A percentile compares a stretch with the other conserved stretches of the same genome.
Conservation (phyloP, 1,139 yeast species). For the Schwanniomyces etchellsii region DNA sequence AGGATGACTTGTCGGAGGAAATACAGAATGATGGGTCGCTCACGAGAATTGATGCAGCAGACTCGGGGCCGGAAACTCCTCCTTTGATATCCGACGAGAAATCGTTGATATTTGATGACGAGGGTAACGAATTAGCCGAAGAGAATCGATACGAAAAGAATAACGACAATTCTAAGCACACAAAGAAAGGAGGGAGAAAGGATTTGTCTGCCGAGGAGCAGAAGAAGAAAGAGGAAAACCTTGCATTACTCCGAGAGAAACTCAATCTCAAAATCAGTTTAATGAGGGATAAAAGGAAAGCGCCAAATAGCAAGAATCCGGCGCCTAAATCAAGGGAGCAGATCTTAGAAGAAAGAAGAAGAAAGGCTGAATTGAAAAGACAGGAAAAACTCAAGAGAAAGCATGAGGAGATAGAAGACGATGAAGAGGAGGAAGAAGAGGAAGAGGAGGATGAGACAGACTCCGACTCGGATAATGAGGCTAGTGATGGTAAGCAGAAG, state of each 20-base stretch:
- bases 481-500: slow-evolving; percentile 25
- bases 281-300: slow-evolving; percentile 78
- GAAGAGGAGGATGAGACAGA: slow-evolving; percentile 33
- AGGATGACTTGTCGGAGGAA: slow-evolving; percentile 9
- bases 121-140: slow-evolving; percentile 55
- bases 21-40: slow-evolving; percentile 6
- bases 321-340: slow-evolving; percentile 81
- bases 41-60: slow-evolving; percentile 3
- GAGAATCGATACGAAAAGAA: slow-evolving; percentile 6
- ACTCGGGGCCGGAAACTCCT: slow-evolving; percentile 4
- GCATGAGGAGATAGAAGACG: slow-evolving; percentile 29
- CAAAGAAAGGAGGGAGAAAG: slow-evolving; percentile 20
- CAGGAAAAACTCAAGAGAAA: slow-evolving; percentile 31
- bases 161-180: slow-evolving; percentile 12
- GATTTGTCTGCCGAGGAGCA: slow-evolving; percentile 41
- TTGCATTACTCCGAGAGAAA: slow-evolving; percentile 63
- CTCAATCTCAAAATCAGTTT: slow-evolving; percentile 66
- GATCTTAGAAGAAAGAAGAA: slow-evolving; percentile 54
- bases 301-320: slow-evolving; percentile 74
- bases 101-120: slow-evolving; percentile 66
- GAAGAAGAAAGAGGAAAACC: slow-evolving; percentile 46
- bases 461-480: slow-evolving; percentile 26
- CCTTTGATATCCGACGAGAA: slow-evolving; percentile 29
- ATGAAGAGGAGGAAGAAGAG: slow-evolving; percentile 31
- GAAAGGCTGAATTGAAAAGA: slow-evolving; percentile 36